Base-by-base conservation (phyloP, 2,329 filamentous ascomycete species). In the Phaeosphaeria sp. region DNA sequence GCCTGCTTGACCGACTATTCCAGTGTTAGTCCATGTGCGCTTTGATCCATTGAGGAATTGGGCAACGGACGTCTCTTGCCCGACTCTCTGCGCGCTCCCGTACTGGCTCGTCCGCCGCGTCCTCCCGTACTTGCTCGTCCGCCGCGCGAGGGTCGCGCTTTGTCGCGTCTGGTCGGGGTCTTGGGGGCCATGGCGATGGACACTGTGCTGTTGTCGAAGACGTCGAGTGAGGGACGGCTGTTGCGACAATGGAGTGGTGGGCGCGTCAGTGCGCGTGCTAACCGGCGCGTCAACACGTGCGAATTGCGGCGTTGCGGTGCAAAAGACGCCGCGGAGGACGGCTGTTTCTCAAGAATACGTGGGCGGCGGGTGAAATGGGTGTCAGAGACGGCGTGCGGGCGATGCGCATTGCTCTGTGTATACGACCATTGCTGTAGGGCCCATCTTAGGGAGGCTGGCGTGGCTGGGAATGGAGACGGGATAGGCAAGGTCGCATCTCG, bases 81-180 rank as follows among this genome's bases (percentile, higher is more conserved):
- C 13, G 62, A 60, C 20, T 69, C 65, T 52, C 55, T 65, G 33
- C 69, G 56, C 4, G 41, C 53, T 20, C 59, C 58, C 13, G 58
- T 52, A 53, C 61, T 63, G 11, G 56, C 48, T 53, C 66, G 60
- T 44, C 69, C 66, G 36, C 71, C 71, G 39, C 72, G 71, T n/a
- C 57, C 47, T 22, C 59, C 57, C 17, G 61, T 57, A 54, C 62
- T 65, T 21, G 54, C 52, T 54, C 65, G 60, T 48, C 70, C 67
- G 46, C 72, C 72, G 36, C 72, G 71, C 59, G 73, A 72, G 27
- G 74, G 74, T 9, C 68, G 69, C 57, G 72, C 73, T 44, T 67
- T 65, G 61, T 75, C 75, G 52, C 61, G 65, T 52, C 72, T 65
- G 50, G 58, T 57, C 20, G 62, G 65, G 36, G 59, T 62, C 55